phyloP scores from a whole-genome alignment of 1,284 basidiomycete genomes.

The Phaffia rhodozyma region DNA sequence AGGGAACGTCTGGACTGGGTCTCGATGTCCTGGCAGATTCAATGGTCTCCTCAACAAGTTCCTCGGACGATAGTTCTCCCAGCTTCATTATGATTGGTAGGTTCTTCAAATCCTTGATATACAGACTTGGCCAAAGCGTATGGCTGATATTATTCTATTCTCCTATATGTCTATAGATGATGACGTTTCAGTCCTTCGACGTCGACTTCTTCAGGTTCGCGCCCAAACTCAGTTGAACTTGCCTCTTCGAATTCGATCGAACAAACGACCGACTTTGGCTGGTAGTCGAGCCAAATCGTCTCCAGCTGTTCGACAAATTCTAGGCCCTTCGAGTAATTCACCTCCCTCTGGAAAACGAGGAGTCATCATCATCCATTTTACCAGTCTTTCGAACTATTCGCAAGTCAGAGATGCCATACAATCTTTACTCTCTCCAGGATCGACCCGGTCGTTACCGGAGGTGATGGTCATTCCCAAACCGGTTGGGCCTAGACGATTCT shows the following conservation, averaged over 20 bases:
- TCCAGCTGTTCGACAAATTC: slow-evolving; percentile 47
- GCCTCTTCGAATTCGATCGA: slow-evolving; percentile 33
- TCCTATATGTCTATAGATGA: slow-evolving; percentile 81
- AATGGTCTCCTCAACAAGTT: neutral
- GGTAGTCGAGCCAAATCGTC: slow-evolving; percentile 56
- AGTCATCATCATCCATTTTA: slow-evolving; percentile 70
- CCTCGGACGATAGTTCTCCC: neutral
- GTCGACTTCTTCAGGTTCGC: slow-evolving; percentile 53
- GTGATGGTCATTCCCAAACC: slow-evolving; percentile 92
- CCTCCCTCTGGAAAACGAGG: slow-evolving; percentile 11
- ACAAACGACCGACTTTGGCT: slow-evolving; percentile 61
- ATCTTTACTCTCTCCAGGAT: slow-evolving; percentile 42
- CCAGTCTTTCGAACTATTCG: slow-evolving; percentile 77
- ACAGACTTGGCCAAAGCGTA: neutral
- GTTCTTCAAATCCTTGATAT: neutral
- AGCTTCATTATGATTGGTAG: slow-evolving; percentile 18
- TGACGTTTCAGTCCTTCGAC: slow-evolving; percentile 59
- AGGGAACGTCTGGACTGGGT: slow-evolving; percentile 8
- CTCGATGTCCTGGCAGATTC: slow-evolving; percentile 3
- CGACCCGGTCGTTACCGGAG: slow-evolving; percentile 46
- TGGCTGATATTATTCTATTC: neutral
- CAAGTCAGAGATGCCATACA: slow-evolving; percentile 73
- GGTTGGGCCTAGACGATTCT: slow-evolving; percentile 75
- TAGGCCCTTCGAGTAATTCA: slow-evolving; percentile 25
- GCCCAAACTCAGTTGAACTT: slow-evolving; percentile 44